Evolutionary conservation across 2,329 filamentous ascomycete genomes (phyloP), one percentile per base, ranked within the genome.

Genomic region (Colletotrichum truncatum): DNA sequence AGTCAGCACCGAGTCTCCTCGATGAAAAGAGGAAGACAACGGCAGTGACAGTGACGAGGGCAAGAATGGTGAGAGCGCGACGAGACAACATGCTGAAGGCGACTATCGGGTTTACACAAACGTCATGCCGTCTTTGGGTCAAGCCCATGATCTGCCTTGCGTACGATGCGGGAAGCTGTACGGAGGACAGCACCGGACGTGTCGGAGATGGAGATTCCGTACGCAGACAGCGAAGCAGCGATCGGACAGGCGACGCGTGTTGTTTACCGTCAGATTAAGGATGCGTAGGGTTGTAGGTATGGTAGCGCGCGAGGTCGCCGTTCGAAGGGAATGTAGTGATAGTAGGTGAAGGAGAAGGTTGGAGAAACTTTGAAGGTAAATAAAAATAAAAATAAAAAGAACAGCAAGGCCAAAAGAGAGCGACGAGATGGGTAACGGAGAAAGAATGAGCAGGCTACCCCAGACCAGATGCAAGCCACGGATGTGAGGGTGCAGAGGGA

Each of bases 11-110:
- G 7, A 80, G 69, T 14, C 75, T 72, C 25, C 68, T 72, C 21
- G 75, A 75, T 3, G 75, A 73, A 61, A 79, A 52, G 48, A 80
- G 69, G 11, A 81, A 67, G 32, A 75, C 65, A 25, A 73, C 68
- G 21, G 75, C 43, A 34, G 74, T 75, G 26, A 75, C 53, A 14
- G 71, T 63, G 12, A 73, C 64, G 45, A 77, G 66, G 62, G 70
- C 26, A 14, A 77, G 14, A 14, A 75, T 23, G 25, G 70, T 55
- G 41, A 75, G 57, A 23, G 71, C 70, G 56, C 73, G 77, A 30
- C 73, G 70, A 6, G 73, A 72, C 14, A 75, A 60, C 70, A 76
- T 75, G 25, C 48, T 66, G 67, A 64, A 38, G 18, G 45, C 32
- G 51, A 45, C 32, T 21, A 55, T 38, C 2, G 63, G 56, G n/a